Base-by-base conservation (phyloP, 257 asterid species). In the Euphrasia confusa region DNA sequence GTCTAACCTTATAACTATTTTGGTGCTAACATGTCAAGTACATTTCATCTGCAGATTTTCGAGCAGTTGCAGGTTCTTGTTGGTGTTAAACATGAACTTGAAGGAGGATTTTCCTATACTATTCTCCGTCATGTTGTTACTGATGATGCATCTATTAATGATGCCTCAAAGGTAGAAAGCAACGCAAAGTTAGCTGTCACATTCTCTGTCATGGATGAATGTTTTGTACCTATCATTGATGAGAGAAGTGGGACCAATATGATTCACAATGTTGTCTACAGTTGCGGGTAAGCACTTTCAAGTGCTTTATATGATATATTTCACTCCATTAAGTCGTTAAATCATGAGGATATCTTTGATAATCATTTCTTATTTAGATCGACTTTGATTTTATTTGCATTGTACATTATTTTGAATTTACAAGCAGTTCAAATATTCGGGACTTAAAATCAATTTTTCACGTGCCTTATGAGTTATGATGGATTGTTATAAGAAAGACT, bases 81-180 rank as follows among this genome's bases (percentile, higher is more conserved):
- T 60, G 97, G 96, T 49, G 77, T 79, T 54, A 83, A 73, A 72
- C 85, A 87, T 65, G 89, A 89, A 67, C 73, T 85, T 49, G 89
- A 79, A 44, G 87, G 79, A 56, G 97, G 92, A 21, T 90, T 79
- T 78, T 83, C 87, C 40, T 89, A 92, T 73, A 79, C 90, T 37
- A 52, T 87, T 77, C 94, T 87, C 75, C 91, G 67, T 58, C 80
- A 74, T 66, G 84, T 64, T 68, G 75, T 79, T 72, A 69, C 62
- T 63, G 60, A 65, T 49, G 84, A 83, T 69, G 64, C 64, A 53
- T 62, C 76, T 59, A 60, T 48, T 49, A 54, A 67, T 65, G 76
- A 50, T 52, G 77, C 79, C 72, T 62, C 61, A 27, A 71, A 63
- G 65, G 61, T 80, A 14, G 89, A 78, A 74, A 74, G 79, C 75